phyloP scores from a whole-genome alignment of 1,284 basidiomycete species.

The Heterobasidion irregulare region DNA sequence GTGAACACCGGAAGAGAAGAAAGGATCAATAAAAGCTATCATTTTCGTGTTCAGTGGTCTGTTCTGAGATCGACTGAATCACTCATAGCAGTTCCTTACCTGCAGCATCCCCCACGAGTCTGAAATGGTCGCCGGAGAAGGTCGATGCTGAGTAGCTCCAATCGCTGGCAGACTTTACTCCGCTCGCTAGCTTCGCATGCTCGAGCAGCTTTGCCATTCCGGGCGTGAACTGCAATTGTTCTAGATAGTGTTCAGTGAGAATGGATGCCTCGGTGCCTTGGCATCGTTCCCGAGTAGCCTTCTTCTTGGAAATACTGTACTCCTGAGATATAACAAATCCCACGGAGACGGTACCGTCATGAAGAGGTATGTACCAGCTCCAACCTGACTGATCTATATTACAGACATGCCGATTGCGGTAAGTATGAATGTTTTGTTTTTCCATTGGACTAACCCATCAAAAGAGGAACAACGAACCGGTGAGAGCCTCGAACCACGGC shows the following conservation, averaged over 20 bases:
- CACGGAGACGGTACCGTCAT: slow-evolving; percentile 37
- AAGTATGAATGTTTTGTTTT: neutral
- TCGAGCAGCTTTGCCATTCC: slow-evolving; percentile 24
- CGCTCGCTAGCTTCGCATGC: slow-evolving; percentile 14
- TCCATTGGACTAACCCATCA: neutral
- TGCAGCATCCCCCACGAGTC: slow-evolving; percentile 38
- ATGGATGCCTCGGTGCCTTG: neutral
- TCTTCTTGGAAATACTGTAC: slow-evolving; percentile 25
- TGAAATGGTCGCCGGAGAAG: slow-evolving; percentile 31
- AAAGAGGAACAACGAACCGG: slow-evolving; percentile 10
- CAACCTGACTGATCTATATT: slow-evolving; percentile 35
- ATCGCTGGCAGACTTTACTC: slow-evolving; percentile 24
- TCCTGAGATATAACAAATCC: slow-evolving; percentile 37
- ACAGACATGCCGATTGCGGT: too few species aligned
- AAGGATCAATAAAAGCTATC: slow-evolving; percentile 20
- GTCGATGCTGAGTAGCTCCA: slow-evolving; percentile 33
- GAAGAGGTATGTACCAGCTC: slow-evolving; percentile 42
- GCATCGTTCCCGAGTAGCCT: neutral
- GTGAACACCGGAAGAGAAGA: slow-evolving; percentile 36
- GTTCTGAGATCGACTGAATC: neutral
- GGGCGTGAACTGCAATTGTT: slow-evolving; percentile 29
- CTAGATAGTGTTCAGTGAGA: slow-evolving; percentile 24
- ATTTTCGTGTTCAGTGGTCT: neutral
- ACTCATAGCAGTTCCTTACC: slow-evolving; percentile 16
- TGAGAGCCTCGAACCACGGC: slow-evolving; percentile 21